Evolutionary conservation across 768 basidiomycete species (phyloP).

Genomic region (Mycena chlorophos): DNA sequence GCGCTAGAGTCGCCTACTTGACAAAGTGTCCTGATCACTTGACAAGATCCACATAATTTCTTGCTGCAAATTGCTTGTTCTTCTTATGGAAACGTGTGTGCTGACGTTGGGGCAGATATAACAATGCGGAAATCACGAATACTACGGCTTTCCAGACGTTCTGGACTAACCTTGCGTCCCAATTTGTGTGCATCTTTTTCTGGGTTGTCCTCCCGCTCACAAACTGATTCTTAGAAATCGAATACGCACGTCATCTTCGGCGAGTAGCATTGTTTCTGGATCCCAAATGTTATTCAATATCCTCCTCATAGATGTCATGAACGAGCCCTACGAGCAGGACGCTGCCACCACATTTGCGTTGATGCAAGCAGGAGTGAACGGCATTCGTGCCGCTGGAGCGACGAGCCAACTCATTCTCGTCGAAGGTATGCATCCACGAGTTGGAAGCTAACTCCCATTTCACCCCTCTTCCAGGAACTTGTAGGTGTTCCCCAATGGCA

Average conservation of each 20-base stretch:
- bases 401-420: conserved; percentile 54
- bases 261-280: conserved; percentile 13
- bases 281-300: not conserved
- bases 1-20: no score
- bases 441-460: no score
- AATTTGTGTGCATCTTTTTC: conserved; percentile 45
- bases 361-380: conserved; percentile 66
- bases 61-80: no score
- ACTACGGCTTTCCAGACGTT: no score
- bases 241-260: conserved; percentile 61
- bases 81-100: no score
- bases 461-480: no score
- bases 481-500: conserved; percentile 9
- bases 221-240: conserved; percentile 33
- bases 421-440: conserved; percentile 35
- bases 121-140: no score
- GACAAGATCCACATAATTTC: no score
- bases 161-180: conserved; percentile 57
- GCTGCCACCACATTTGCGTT: conserved; percentile 51
- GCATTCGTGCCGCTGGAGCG: conserved; percentile 62
- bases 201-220: not conserved
- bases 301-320: conserved; percentile 47
- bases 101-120: no score
- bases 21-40: no score
- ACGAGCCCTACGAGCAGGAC: conserved; percentile 64